Conservation (phyloP, 208 protist genomes). For the Leishmania tarentolae region DNA sequence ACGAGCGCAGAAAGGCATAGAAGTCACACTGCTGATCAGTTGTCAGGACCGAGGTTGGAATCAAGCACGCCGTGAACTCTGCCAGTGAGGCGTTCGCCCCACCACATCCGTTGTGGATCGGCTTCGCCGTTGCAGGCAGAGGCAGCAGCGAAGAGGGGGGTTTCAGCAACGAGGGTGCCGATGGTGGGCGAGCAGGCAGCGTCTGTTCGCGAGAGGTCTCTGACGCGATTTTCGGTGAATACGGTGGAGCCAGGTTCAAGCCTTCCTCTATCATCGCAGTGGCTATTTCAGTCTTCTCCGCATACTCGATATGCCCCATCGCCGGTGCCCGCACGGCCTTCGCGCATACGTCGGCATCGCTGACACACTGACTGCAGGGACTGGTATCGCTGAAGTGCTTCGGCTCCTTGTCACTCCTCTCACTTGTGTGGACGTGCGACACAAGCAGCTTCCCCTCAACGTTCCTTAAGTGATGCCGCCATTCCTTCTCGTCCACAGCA, state of each 20-base stretch:
- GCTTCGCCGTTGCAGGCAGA: not conserved
- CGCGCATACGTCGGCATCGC: not conserved
- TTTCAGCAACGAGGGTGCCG: not conserved
- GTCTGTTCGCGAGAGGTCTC: not conserved
- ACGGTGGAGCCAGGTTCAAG: not conserved
- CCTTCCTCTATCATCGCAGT: not conserved
- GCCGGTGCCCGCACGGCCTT: not conserved
- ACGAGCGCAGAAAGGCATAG: conserved; percentile 29
- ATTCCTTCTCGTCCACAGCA: conserved; percentile 34
- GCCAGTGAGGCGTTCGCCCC: not conserved
- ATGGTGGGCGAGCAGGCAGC: not conserved
- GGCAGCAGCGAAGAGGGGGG: conserved; percentile 3
- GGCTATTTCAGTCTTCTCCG: not conserved
- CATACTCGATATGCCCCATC: not conserved
- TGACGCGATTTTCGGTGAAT: not conserved
- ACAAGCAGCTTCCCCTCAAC: conserved; percentile 49
- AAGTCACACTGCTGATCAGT: conserved; percentile 28
- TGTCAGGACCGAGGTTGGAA: conserved; percentile 30
- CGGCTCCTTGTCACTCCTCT: not conserved
- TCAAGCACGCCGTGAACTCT: conserved; percentile 39
- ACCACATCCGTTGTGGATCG: not conserved
- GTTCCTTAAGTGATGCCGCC: conserved; percentile 50
- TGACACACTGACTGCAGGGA: not conserved
- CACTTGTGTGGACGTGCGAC: conserved; percentile 5
- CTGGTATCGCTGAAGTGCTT: not conserved